Evolutionary conservation across 805 yeast species (phyloP), one percentile per base, ranked within the genome.

Genomic region (Yarrowia divulgata): DNA sequence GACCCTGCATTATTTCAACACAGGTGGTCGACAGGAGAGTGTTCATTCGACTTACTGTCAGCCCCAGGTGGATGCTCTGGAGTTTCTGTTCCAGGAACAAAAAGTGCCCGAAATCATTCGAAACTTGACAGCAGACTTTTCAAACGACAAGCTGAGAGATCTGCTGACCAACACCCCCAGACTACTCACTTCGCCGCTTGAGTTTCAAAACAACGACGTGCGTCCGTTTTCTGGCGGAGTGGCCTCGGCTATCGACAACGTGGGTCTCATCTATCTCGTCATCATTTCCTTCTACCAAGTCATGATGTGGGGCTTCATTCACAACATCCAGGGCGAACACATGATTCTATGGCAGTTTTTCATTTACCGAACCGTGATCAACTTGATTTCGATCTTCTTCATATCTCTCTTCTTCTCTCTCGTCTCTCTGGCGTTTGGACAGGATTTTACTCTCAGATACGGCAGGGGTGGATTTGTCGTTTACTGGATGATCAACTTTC

Each of bases 201-300:
- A 60, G 67, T 45, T 60, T n/a, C 71, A 70, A 0, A 79, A 85
- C 69, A 39, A 71, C 0, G 76, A 72, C 48, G 52, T 74, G 2
- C 29, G 67, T 14, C 67, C 67, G 0, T 60, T 60, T 37, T 46
- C 67, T 1, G 92, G 90, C 6, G 67, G 67, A 13, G 67, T 60
- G 13, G 50, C 67, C 3, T 45, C 67, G 9, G 46, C 67, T 8
- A 60, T 60, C 16, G 67, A 60, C 10, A 60, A 68, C 80, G 88
- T 90, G 70, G 95, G 95, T 66, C 82, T 89, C 72, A 88, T 90
- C 76, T 90, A 87, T 75, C 80, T 89, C 75, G 83, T 90, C 73
- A 87, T 90, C 75, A 76, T 90, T 69, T 86, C 94, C 3, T 89
- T 91, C 75, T 89, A 91, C 83, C 88, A 87, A 73, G 83, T 89